Conservation (phyloP, 1,139 yeast genomes). For the Suhomyces anneliseae region DNA sequence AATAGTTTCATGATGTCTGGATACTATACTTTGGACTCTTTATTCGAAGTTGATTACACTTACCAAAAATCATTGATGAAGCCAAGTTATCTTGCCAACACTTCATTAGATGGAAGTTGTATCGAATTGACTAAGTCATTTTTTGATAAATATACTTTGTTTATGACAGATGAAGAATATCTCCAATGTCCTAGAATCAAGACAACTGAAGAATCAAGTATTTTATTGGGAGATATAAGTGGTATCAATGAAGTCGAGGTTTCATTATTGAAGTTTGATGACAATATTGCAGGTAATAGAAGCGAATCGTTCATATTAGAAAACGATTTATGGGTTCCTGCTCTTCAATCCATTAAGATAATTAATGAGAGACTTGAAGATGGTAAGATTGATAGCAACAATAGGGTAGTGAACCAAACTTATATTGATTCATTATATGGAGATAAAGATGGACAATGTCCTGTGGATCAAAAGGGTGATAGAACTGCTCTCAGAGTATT, state of each 20-base stretch:
- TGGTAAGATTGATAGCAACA: slow-evolving; percentile 33
- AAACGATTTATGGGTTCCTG: slow-evolving; percentile 38
- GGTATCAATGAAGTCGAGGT: slow-evolving; percentile 24
- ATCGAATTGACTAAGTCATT: slow-evolving; percentile 36
- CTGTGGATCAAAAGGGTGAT: slow-evolving; percentile 12
- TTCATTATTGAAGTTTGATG: slow-evolving; percentile 21
- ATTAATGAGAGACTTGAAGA: slow-evolving; percentile 36
- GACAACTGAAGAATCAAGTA: slow-evolving; percentile 30
- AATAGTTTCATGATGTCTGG: slow-evolving; percentile 27
- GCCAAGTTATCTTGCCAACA: slow-evolving; percentile 33
- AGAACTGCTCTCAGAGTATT: slow-evolving; percentile 26
- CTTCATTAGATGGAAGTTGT: slow-evolving; percentile 25
- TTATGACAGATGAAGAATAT: slow-evolving; percentile 11
- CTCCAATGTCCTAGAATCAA: slow-evolving; percentile 28
- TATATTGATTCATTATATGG: slow-evolving; percentile 19
- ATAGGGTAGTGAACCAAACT: slow-evolving; percentile 25
- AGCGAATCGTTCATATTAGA: slow-evolving; percentile 11
- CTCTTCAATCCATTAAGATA: slow-evolving; percentile 35
- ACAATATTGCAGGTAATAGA: neutral
- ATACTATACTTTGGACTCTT: slow-evolving; percentile 36
- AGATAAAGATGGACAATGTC: slow-evolving; percentile 17
- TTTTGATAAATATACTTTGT: slow-evolving; percentile 30
- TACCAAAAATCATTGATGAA: slow-evolving; percentile 34
- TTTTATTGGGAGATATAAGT: slow-evolving; percentile 36
- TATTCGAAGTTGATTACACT: slow-evolving; percentile 42